A percentile compares a stretch with the other conserved stretches of the same genome.
Conservation (phyloP, 2,329 filamentous ascomycete species). For the Calonectria honghensis region DNA sequence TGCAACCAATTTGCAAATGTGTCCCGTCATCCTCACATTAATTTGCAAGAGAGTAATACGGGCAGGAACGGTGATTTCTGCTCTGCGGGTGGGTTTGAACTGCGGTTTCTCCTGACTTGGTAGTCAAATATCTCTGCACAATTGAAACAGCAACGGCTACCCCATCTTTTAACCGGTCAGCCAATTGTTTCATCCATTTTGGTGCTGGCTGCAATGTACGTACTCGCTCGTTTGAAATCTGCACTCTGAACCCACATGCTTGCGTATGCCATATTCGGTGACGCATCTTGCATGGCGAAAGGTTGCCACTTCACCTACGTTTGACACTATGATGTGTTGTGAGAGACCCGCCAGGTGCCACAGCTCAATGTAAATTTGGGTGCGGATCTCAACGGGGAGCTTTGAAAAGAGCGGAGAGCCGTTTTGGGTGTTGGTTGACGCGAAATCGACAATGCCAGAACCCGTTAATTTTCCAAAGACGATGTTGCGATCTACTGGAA, state of each 20-base stretch:
- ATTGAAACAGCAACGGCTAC: neutral
- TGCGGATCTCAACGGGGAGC: constrained; percentile 2
- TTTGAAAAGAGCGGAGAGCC: neutral
- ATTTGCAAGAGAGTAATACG: neutral
- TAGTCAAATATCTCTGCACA: neutral
- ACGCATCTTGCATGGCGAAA: neutral
- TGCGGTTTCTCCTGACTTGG: no score
- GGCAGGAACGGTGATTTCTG: neutral
- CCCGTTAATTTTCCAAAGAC: neutral
- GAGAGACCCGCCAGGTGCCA: neutral
- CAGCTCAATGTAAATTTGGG: constrained; percentile 3
- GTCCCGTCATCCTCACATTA: neutral
- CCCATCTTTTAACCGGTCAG: neutral
- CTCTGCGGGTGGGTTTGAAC: neutral
- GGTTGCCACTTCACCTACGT: neutral
- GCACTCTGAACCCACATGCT: neutral
- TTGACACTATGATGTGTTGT: neutral
- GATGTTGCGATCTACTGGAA: neutral
- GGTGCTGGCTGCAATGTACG: neutral
- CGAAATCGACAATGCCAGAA: constrained; percentile 7
- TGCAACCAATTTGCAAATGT: no score
- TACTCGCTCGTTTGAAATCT: neutral
- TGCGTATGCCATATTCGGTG: neutral
- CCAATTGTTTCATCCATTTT: neutral
- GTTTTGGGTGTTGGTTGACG: neutral